Base-by-base conservation (phyloP, 2,329 filamentous ascomycete species). In the Verticillium alfalfae region DNA sequence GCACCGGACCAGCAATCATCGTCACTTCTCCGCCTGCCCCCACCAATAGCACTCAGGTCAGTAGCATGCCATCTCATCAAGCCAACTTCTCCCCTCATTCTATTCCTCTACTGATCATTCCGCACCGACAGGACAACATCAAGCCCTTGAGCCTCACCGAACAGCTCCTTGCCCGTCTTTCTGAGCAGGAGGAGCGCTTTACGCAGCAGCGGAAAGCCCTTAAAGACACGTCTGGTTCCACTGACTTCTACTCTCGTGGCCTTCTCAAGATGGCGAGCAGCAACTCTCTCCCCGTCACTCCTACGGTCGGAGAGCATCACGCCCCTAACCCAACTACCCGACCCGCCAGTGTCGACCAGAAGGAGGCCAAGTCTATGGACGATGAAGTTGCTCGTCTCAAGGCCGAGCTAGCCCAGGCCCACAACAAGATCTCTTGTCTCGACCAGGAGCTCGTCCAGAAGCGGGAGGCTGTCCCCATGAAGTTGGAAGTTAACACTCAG, bases 361-460 rank as follows among this genome's bases (percentile, higher is more conserved):
- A 81, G 34, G 80, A 81, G 52, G 68, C 69, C 60, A 26, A 18
- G 71, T 73, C 57, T 62, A 39, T 15, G 34, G 36, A 41, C 64
- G 84, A 86, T 36, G 89, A 92, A 71, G 76, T 93, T 34, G 76
- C 86, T 63, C 86, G 85, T 59, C 79, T 93, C 62, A 91, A 90
- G 77, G 75, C 87, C 59, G 86, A 93, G 74, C 83, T 94, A 59
- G 88, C 88, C 54, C 82, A 87, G 64, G 89, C 90, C 39, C 86
- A 90, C 63, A 87, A 81, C 71, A 84, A 88, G 69, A 90, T 93
- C 69, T 84, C 82, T 56, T 87, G 85, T 61, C 86, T 93, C 70
- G 88, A 90, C 62, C 83, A 90, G 60, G 88, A 92, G 75, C 81
- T 92, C 63, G 81, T 86, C 45, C 85, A 90, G 65, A 86, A 81